Base-by-base conservation (phyloP, 768 basidiomycete species). In the Pisolithus microcarpus region DNA sequence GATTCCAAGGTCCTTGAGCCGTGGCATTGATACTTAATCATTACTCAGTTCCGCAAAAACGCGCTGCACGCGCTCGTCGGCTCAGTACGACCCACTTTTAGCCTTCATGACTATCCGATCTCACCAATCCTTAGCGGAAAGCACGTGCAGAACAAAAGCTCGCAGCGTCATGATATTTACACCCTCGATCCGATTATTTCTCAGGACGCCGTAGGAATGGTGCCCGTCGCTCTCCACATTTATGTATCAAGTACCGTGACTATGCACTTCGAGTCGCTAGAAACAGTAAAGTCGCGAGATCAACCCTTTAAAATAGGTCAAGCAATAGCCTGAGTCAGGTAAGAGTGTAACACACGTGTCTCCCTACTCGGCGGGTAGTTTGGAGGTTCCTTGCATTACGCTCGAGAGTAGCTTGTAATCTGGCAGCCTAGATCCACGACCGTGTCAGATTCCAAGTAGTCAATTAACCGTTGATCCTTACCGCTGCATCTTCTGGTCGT, bases 401-500 rank as follows among this genome's bases (percentile, higher is more conserved):
- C 61, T 87, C 82, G 54, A 87, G 65, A 11, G 79, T 72, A 1
- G 85, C 85, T 54, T 82, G 75, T 52, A 91, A 65, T 50, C 87
- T 76, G 49, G 83, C 70, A 5, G 85, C 87, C 87, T 89, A 47
- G 5, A 45, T 24, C 45, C n/a, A 7, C 19, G 30, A 46, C 18
- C 13, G 8, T 23, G 26, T 42, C 44, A 34, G 37, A 8, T 0
- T 16, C 24, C 1, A 38, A 0, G 11, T 13, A 10, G 30, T 37
- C 31, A n/a, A 48, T 24, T 13, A 40, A 21, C 8, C 18, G 23
- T 4, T 53, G 55, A 38, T 38, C 72, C 82, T 21, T 65, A 88
- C 88, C 46, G 88, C 87, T 47, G 84, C 87, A 65, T 91, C 89
- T 65, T 91, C 89, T 1, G 85, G 85, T 46, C 85, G 75, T 56